Percentiles rank a stretch among this genome's conserved stretches.
Conservation (phyloP, 768 basidiomycete genomes). For the Auriculariales sp. region DNA sequence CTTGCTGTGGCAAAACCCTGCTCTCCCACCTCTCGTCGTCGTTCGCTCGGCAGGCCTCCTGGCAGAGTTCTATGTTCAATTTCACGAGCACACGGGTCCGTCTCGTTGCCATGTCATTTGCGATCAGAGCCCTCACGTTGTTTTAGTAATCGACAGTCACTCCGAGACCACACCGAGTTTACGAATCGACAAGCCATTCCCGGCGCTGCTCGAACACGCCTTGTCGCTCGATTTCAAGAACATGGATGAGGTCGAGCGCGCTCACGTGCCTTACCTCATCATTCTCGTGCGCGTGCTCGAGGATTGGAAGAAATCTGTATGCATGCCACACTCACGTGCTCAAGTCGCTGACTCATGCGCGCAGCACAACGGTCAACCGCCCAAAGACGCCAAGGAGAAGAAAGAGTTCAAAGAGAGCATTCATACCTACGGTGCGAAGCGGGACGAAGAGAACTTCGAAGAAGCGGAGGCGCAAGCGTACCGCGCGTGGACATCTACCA, state of each 20-base stretch:
- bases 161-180: conserved; percentile 61
- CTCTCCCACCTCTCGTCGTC: conserved; percentile 52
- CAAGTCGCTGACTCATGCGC: not conserved
- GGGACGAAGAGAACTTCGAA: conserved; percentile 95
- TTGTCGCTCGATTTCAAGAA: conserved; percentile 52
- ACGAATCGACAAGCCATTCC: conserved; percentile 82
- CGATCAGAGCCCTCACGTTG: not conserved
- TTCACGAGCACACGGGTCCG: conserved; percentile 75
- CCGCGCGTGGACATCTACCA: conserved; percentile 52
- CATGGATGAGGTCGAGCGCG: conserved; percentile 82
- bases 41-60: conserved; percentile 83
- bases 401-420: conserved; percentile 63
- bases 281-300: conserved; percentile 74
- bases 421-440: conserved; percentile 47
- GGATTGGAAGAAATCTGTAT: conserved; percentile 65
- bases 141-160: conserved; percentile 75
- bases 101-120: conserved; percentile 5
- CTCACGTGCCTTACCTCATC: conserved; percentile 80
- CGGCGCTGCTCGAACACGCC: conserved; percentile 61
- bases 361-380: conserved; percentile 55
- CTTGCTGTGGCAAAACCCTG: conserved; percentile 52
- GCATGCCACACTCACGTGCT: conserved; percentile 12
- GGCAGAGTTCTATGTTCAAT: conserved; percentile 79
- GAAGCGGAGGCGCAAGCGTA: conserved; percentile 85
- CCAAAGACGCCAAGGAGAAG: conserved; percentile 44